These are phyloP conservation scores for Ailanthus altissimus DNA, from an alignment of 345 rosid genomes.

Conservation along the genomic window DNA sequence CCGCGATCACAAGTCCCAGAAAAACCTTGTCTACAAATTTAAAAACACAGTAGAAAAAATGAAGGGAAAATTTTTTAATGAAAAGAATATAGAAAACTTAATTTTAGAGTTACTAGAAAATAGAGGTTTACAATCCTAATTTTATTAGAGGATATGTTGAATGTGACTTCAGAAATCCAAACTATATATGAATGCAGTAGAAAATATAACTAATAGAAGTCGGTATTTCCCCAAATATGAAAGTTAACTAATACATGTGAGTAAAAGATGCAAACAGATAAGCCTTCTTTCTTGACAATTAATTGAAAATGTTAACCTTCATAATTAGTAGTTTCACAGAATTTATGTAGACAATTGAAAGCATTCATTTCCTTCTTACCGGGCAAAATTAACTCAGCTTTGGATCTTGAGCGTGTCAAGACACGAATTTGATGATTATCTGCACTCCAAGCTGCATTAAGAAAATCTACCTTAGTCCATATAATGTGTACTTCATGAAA, in stretches of 20 bases:
- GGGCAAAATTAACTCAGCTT: constrained; percentile 85
- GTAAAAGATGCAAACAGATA: constrained; percentile 2
- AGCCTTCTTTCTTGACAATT: not conserved
- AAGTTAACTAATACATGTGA: not conserved
- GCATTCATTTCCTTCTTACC: constrained; percentile 90
- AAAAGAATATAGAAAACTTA: not conserved
- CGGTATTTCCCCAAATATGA: not conserved
- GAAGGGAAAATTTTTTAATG: not conserved
- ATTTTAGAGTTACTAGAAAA: not conserved
- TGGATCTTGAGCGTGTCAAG: constrained; percentile 85
- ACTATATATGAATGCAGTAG: not conserved
- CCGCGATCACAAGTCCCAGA: constrained; percentile 70
- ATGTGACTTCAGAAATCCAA: not conserved
- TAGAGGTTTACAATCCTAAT: not conserved
- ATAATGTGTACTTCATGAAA: not conserved
- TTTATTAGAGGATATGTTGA: not conserved
- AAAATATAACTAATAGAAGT: not conserved
- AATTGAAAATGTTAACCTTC: constrained; percentile 5
- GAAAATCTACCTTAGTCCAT: constrained; percentile 16
- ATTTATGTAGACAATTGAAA: constrained; percentile 16
- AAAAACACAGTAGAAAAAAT: constrained; percentile 17
- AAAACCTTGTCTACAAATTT: constrained; percentile 55
- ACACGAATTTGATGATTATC: constrained; percentile 69
- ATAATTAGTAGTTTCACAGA: not conserved
- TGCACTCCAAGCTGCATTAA: constrained; percentile 33